A percentile compares a stretch with the other conserved stretches of the same genome.
phyloP scores from a whole-genome alignment of 768 basidiomycete species.

The Tremella mesenterica region DNA sequence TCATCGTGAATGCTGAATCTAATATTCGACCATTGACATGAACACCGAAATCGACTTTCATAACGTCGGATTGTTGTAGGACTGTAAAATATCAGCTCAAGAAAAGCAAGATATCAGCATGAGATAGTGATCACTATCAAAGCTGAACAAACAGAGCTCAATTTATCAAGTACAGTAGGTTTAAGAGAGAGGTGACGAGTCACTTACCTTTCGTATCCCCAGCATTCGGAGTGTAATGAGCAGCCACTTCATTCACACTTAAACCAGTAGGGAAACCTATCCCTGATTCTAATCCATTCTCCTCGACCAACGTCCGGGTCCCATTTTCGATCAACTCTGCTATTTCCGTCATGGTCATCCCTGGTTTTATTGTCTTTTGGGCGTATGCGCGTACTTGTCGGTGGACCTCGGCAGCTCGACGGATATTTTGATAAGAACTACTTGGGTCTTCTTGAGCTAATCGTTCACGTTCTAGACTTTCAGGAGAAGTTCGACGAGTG shows the following conservation, averaged over 20 bases:
- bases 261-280: constrained; percentile 95
- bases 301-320: constrained; percentile 83
- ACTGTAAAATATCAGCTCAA: constrained; percentile 51
- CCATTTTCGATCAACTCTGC: constrained; percentile 88
- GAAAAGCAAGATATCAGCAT: too few relatives aligned
- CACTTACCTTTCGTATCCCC: constrained; percentile 70
- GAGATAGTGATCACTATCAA: not conserved
- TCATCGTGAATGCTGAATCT: constrained; percentile 91
- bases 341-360: constrained; percentile 90
- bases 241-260: constrained; percentile 86
- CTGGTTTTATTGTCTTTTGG: constrained; percentile 73
- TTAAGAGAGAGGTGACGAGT: not conserved
- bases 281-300: constrained; percentile 61
- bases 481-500: constrained; percentile 76
- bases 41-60: constrained; percentile 96
- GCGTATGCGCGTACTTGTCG: constrained; percentile 79
- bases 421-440: constrained; percentile 76
- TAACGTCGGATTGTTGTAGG: constrained; percentile 69
- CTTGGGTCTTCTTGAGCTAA: constrained; percentile 70
- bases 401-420: constrained; percentile 91
- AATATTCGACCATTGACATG: constrained; percentile 92
- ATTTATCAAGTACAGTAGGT: too few relatives aligned
- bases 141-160: not conserved
- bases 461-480: constrained; percentile 74
- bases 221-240: constrained; percentile 92